These are phyloP conservation scores for Cercophora newfieldiana DNA, from an alignment of 495 filamentous ascomycete genomes.

Conservation along the genomic window DNA sequence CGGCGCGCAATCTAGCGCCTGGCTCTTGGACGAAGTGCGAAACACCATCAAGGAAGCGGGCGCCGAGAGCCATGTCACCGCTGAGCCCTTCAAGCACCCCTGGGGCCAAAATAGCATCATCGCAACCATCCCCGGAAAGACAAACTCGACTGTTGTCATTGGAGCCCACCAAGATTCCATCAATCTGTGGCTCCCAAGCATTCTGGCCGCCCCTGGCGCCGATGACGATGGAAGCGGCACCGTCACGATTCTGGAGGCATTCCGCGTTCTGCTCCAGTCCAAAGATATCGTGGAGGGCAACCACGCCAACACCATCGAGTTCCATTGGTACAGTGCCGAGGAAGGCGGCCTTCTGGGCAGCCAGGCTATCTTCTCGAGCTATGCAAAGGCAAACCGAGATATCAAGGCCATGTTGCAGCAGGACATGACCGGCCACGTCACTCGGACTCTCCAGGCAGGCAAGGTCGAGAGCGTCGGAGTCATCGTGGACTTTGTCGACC, in stretches of 20 bases:
- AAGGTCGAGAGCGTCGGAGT: slow-evolving; percentile 85
- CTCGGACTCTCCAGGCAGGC: slow-evolving; percentile 80
- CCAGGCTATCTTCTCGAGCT: slow-evolving; percentile 86
- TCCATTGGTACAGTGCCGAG: slow-evolving; percentile 98
- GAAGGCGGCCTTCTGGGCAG: slow-evolving; percentile 89
- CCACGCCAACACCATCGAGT: slow-evolving; percentile 85
- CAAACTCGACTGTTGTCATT: slow-evolving; percentile 74
- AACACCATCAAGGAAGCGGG: slow-evolving; percentile 67
- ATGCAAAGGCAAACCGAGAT: slow-evolving; percentile 71
- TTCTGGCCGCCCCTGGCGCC: slow-evolving; percentile 67
- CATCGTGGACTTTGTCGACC: slow-evolving; percentile 89
- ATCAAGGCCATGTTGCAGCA: slow-evolving; percentile 99
- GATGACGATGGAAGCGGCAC: slow-evolving; percentile 63
- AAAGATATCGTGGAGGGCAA: slow-evolving; percentile 53
- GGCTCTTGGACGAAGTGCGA: slow-evolving; percentile 78
- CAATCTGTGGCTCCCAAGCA: slow-evolving; percentile 82
- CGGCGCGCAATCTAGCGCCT: slow-evolving; percentile 84
- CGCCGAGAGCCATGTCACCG: slow-evolving; percentile 65
- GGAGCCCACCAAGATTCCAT: slow-evolving; percentile 73
- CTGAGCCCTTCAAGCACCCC: slow-evolving; percentile 72
- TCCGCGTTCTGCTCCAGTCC: slow-evolving; percentile 57
- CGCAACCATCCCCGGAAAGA: slow-evolving; percentile 85
- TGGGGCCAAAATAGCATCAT: slow-evolving; percentile 94
- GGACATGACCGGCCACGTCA: slow-evolving; percentile 95
- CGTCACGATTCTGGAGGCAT: slow-evolving; percentile 62